Evolutionary conservation across 1,284 basidiomycete genomes (phyloP), one percentile per base, ranked within the genome.

Genomic region (Afroboletus lepidellus): DNA sequence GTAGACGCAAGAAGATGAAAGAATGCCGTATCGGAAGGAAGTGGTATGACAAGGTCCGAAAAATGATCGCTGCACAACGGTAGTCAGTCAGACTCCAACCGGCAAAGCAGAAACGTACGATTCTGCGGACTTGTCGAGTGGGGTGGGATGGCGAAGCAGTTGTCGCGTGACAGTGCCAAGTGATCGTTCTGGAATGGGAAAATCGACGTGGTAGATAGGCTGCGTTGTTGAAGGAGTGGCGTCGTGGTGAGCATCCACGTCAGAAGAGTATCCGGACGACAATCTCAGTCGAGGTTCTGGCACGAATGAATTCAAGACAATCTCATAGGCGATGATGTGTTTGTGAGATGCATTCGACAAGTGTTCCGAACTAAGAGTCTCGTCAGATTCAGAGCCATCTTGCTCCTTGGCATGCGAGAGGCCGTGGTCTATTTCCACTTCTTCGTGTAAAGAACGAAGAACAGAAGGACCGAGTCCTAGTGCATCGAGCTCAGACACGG

Each of bases 21-120:
- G 73, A 98, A 98, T 1, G 80, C 82, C 29, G 83, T 78, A 64
- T 97, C 93, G 30, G 92, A 86, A 18, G 79, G 77, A 11, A 98
- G 81, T 3, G 92, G 90, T 41, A 97, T 89, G 53, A 94, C 77
- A 18, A 94, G 70, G 63, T 93, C 88, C 24, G 74, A 73, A 3
- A 65, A 55, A 41, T 62, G 46, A 38, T 53, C 50, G 6, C 60
- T 66, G 20, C 8, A n/a, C 1, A 23, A 34, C n/a, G 15, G 11
- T 7, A 18, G 33, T 65, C 18, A 67, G 54, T 8, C 4, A 11
- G 24, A 24, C 3, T 27, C 8, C 0, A 16, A 34, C 6, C 15
- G 9, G 13, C n/a, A 27, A 3, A 39, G 32, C 1, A 34, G 8
- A 53, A 39, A 6, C 56, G 3, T 50, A 65, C 64, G 23, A 23